Base-by-base conservation (phyloP, 176 grass and related monocot genomes). In the Poa pratensis region DNA sequence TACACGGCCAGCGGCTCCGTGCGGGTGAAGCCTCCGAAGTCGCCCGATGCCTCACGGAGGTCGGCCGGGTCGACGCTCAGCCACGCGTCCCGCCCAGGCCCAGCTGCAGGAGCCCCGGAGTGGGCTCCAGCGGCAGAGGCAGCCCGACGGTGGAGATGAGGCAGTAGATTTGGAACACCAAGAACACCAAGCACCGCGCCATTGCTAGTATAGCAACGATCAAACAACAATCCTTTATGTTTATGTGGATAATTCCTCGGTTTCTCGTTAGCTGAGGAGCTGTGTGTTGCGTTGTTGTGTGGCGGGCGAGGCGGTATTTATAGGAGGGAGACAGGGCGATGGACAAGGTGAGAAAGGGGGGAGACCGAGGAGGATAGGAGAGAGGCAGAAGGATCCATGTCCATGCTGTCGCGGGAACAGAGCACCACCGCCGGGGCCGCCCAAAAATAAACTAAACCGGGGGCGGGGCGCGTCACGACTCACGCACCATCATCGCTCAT, bases 141-240 rank as follows among this genome's bases (percentile, higher is more conserved):
- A 92, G 81, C 1, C 96, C 82, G 26, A 96, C 93, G 18, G 90
- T 96, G 19, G 96, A 88, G 73, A 94, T 80, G 55, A 98, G 79
- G 61, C 91, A 79, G 75, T 83, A 89, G 79, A 95, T 70, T 16
- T 89, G 82, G 70, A 96, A 88, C 17, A 92, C 26, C 60, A 91
- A 30, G 57, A 87, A 49, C 14, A 90, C 42, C 66, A 88, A 46
- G 37, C 70, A 82, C 42, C 87, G 60, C 65, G 77, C 61, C 93
- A 94, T 95, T 88, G 78, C 82, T 13, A 40, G 62, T 72, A 39
- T 39, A 10, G 7, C 42, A 10, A 43, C 42, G 42, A 43, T 10
- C 42, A 43, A 9, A 10, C 9, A 10, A 9, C 7, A 7, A 7
- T 43, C 42, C 42, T 43, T 1, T 6, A 5, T 43, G 42, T 43